Percentiles rank a stretch among this genome's conserved stretches.
These are phyloP conservation scores for Yamadazyma nakazawae DNA, from an alignment of 805 yeast species.

Conservation along the genomic window DNA sequence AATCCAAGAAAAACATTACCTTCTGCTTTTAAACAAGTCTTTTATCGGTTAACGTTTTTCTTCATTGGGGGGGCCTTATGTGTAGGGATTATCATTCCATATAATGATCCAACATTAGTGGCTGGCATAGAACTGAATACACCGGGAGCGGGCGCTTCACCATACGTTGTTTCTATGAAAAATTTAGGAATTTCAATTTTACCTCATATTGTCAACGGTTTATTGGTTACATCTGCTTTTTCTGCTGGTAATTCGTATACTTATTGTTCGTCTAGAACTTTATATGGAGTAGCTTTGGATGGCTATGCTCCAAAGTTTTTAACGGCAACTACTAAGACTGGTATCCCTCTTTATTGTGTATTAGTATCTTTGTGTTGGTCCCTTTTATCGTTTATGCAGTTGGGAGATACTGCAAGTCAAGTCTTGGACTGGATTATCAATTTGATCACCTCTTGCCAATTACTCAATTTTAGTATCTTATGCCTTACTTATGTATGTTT, in stretches of 20 bases:
- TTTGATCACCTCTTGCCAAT: conserved; percentile 30
- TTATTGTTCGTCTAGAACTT: conserved; percentile 45
- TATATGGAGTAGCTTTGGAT: conserved; percentile 45
- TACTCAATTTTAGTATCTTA: conserved; percentile 27
- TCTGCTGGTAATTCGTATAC: conserved; percentile 50
- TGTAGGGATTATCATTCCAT: conserved; percentile 74
- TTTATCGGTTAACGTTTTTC: conserved; percentile 61
- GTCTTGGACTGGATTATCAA: conserved; percentile 36
- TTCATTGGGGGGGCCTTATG: conserved; percentile 73
- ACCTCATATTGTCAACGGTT: conserved; percentile 45
- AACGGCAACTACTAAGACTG: conserved; percentile 42
- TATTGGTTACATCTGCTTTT: conserved; percentile 42
- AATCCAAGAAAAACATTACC: conserved; percentile 72
- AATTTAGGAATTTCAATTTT: conserved; percentile 43
- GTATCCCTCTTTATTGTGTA: conserved; percentile 48
- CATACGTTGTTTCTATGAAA: conserved; percentile 48
- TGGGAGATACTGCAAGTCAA: conserved; percentile 29
- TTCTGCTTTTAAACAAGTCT: conserved; percentile 74
- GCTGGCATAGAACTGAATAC: conserved; percentile 54
- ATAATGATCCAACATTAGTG: conserved; percentile 58
- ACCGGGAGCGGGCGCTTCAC: conserved; percentile 64
- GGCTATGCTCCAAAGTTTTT: conserved; percentile 47
- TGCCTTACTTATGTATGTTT: conserved; percentile 59
- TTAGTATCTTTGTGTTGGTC: conserved; percentile 50
- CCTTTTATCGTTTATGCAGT: conserved; percentile 60